Evolutionary conservation across 768 basidiomycete genomes (phyloP), one percentile per base, ranked within the genome.

Genomic region (Suillus fuscotomentosus): DNA sequence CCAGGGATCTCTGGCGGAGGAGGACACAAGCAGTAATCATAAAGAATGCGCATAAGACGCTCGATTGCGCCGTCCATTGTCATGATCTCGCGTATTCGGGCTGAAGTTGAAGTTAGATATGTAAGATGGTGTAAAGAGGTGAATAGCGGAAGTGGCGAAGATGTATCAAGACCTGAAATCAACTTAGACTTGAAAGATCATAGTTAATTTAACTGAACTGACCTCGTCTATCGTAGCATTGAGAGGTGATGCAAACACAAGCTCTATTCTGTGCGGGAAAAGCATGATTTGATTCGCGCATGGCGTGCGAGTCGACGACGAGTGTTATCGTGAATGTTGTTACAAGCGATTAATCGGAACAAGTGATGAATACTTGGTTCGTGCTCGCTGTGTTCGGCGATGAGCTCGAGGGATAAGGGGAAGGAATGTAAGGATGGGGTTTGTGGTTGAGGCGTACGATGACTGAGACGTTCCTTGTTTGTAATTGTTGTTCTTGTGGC

Each of bases 11-110:
- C 91, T 50, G 91, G 91, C 0, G 89, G 89, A 1, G 93, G 91
- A 1, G 93, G 92, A 66, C 84, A 88, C 27, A 93, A 77, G 75
- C 94, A 95, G 70, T 93, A 94, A 66, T 95, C 92, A 71, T 91
- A 91, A 11, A 97, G 83, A 67, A 99, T 94, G 63, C 92, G 87
- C 15, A 99, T 92, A 38, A 99, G 89, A 15, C 97, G 90, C 73
- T 99, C 97, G 20, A 99, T 87, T 1, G 97, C 97, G 55, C 97
- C 97, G 72, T 99, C 97, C 85, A 92, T 89, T 36, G 95, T 97
- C 86, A 99, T 92, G 70, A 97, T 98, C 79, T 99, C 97, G 64
- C 97, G 90, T 78, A 99, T 99, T 62, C 95, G 88, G 2, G 97
- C 96, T 0, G 96, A 97, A 7, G 97, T 98, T 1, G 94, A 95